These are phyloP conservation scores for Cladorrhinum samala DNA, from an alignment of 495 filamentous ascomycete species.

Conservation along the genomic window DNA sequence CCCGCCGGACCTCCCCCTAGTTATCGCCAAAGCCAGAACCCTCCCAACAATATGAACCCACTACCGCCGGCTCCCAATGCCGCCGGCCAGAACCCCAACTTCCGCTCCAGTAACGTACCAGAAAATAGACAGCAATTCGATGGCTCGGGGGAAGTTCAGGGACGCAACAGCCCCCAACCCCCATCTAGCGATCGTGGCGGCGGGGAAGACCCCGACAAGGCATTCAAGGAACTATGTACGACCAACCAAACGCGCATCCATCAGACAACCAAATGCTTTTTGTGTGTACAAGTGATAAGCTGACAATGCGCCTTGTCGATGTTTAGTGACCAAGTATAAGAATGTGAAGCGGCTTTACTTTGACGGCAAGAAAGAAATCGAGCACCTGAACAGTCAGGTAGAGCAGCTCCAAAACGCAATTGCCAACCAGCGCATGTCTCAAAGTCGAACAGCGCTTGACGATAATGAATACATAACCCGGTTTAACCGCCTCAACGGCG, in stretches of 20 bases:
- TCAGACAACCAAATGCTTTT: no score
- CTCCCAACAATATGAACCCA: slow-evolving; percentile 32
- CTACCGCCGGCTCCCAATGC: slow-evolving; percentile 36
- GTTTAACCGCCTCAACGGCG: slow-evolving; percentile 88
- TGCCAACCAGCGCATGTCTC: slow-evolving; percentile 88
- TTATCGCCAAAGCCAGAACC: slow-evolving; percentile 44
- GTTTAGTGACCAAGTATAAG: slow-evolving; percentile 92
- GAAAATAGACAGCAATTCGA: slow-evolving; percentile 35
- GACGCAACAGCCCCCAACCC: slow-evolving; percentile 57
- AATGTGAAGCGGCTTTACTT: slow-evolving; percentile 98
- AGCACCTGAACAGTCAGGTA: slow-evolving; percentile 80
- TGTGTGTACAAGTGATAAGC: no score
- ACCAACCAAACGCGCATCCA: not conserved
- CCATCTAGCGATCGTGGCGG: slow-evolving; percentile 47
- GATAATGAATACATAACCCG: slow-evolving; percentile 90
- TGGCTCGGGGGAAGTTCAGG: slow-evolving; percentile 37
- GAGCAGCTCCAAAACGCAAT: slow-evolving; percentile 94
- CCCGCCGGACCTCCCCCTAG: slow-evolving; percentile 42
- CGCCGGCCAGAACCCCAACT: slow-evolving; percentile 28
- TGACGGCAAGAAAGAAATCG: slow-evolving; percentile 85
- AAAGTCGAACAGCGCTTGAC: slow-evolving; percentile 90
- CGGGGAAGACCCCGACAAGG: slow-evolving; percentile 46
- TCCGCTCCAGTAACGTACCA: slow-evolving; percentile 31
- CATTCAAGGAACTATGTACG: slow-evolving; percentile 65
- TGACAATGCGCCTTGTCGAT: no score